Evolutionary conservation across 1,284 basidiomycete species (phyloP), one percentile per base, ranked within the genome.

Genomic region (Golubevia sp.): DNA sequence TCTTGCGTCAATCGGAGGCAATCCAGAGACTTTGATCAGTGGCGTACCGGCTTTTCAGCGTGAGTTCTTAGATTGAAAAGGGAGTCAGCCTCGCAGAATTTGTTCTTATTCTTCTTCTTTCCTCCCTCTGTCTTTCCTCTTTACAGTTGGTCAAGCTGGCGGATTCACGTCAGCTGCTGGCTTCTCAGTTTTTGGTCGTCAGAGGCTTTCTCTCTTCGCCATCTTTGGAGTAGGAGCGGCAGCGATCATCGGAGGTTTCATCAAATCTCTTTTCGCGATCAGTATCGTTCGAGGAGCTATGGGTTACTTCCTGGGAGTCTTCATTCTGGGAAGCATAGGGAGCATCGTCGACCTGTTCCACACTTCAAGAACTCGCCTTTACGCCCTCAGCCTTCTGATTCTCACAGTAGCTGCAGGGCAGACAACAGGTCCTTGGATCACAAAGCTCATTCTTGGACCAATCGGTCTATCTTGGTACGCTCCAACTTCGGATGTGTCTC

Each of bases 361-460:
- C 2, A 71, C 67, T 34, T 59, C 60, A 26, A 60, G 51, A 18
- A 59, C 60, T 24, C 61, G 73, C 4, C 58, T 67, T 2, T 60
- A 61, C 11, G 70, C 64, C 1, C 20, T 62, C 11, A 54, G 59
- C 0, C 61, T 64, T 18, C 58, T 73, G 8, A 48, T 62, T 2
- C 30, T 68, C 15, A 55, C 49, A 2, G 49, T 68, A 0, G 48
- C 67, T 1, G 61, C 54, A 1, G 71, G 65, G 0, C 71, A 74
- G 49, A 25, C 68, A 3, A 24, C 66, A 1, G 73, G 71, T 3
- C 68, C 73, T 2, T 74, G 73, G 73, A 73, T 74, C 63, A 66
- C 71, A 0, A 61, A 58, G 57, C 38, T 44, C 38, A 44, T 44
- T 13, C 11, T 44, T 18, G 38, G 38, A 13, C 38, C 38, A 13